A percentile compares a stretch with the other conserved stretches of the same genome.
Evolutionary conservation across 148 eudicot species (phyloP).

Genomic region (Euryodendron excelsum): DNA sequence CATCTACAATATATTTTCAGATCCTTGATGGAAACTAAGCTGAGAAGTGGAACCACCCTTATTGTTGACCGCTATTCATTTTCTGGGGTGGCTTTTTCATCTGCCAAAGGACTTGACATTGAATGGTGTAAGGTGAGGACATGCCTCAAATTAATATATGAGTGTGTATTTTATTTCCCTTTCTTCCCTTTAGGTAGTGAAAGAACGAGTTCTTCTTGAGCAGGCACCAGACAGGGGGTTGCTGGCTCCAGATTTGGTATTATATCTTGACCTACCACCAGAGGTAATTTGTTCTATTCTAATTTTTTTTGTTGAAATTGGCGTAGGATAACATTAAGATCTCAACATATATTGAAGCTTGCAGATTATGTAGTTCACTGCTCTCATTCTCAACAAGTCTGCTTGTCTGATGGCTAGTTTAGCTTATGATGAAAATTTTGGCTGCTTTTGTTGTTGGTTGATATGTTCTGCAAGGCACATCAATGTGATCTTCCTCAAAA

Average conservation of each 20-base stretch:
- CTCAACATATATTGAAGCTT: background rate
- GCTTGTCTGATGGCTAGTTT: background rate
- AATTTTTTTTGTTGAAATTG: background rate
- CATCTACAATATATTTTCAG: conserved; percentile 33
- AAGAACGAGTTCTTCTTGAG: conserved; percentile 14
- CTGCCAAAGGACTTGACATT: conserved; percentile 91
- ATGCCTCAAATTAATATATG: background rate
- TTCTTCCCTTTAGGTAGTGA: background rate
- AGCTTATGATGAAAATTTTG: background rate
- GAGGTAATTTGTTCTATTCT: conserved; percentile 51
- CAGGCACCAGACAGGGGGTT: conserved; percentile 93
- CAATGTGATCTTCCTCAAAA: background rate
- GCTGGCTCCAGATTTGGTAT: conserved; percentile 86
- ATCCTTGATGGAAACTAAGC: conserved; percentile 75
- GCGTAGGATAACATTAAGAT: background rate
- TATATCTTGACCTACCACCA: conserved; percentile 89
- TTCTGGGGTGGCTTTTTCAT: conserved; percentile 97
- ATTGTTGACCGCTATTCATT: conserved; percentile 97
- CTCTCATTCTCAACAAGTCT: background rate
- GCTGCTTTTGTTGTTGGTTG: background rate
- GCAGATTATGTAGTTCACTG: background rate
- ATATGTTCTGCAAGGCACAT: background rate
- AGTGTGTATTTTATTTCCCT: background rate
- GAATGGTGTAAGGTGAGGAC: conserved; percentile 89
- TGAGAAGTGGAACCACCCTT: conserved; percentile 79